phyloP scores from a whole-genome alignment of 1,139 yeast species.

The Saccharomyces pastorianus region DNA sequence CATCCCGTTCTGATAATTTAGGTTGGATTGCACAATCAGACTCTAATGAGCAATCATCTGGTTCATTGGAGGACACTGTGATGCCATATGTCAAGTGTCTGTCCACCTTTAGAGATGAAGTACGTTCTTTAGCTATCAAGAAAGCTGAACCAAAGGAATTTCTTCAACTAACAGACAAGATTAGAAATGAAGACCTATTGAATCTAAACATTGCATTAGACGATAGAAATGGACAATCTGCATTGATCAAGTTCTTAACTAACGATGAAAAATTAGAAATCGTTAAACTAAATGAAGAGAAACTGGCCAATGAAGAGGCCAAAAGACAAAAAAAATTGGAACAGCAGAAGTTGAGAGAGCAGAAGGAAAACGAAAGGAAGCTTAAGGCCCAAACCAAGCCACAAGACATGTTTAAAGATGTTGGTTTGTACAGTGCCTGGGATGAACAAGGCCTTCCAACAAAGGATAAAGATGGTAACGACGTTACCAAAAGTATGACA shows the following conservation, averaged over 20 bases:
- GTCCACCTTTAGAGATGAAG: slow-evolving; percentile 71
- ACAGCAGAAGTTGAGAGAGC: slow-evolving; percentile 40
- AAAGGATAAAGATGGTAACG: slow-evolving; percentile 70
- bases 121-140: slow-evolving; percentile 64
- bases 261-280: slow-evolving; percentile 61
- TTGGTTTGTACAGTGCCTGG: slow-evolving; percentile 55
- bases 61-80: slow-evolving; percentile 55
- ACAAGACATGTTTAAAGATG: slow-evolving; percentile 57
- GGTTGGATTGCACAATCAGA: slow-evolving; percentile 60
- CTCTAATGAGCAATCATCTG: slow-evolving; percentile 17
- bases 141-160: slow-evolving; percentile 50
- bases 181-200: slow-evolving; percentile 58
- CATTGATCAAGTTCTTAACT: slow-evolving; percentile 70
- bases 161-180: slow-evolving; percentile 48
- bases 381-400: slow-evolving; percentile 70
- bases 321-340: slow-evolving; percentile 41
- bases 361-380: slow-evolving; percentile 55
- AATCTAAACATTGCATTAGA: slow-evolving; percentile 76
- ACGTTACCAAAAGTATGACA: slow-evolving; percentile 72
- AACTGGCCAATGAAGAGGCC: slow-evolving; percentile 45
- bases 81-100: slow-evolving; percentile 75
- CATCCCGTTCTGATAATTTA: slow-evolving; percentile 54
- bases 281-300: slow-evolving; percentile 49
- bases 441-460: slow-evolving; percentile 82
- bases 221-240: slow-evolving; percentile 70